phyloP scores from a whole-genome alignment of 2,329 filamentous ascomycete genomes.

The Cercospora beticola region DNA sequence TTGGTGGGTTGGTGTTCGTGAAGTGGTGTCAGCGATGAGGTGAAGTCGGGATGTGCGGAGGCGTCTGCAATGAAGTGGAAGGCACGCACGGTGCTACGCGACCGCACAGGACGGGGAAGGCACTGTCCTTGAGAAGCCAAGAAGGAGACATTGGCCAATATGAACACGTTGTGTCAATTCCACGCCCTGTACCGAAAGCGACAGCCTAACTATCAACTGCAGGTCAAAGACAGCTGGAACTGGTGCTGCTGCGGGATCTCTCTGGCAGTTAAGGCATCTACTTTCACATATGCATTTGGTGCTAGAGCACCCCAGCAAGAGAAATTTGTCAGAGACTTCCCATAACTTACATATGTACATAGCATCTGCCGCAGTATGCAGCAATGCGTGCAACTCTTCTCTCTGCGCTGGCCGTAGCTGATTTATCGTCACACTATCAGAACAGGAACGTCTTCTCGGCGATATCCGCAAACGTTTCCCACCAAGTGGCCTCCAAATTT shows the following conservation, averaged over 20 bases:
- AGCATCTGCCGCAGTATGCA: neutral
- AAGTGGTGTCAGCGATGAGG: neutral
- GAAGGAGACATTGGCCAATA: too few relatives aligned
- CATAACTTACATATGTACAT: neutral
- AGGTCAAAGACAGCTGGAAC: neutral
- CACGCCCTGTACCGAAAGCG: neutral
- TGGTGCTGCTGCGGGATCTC: neutral
- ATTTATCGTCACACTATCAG: neutral
- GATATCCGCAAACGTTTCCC: constrained; percentile 19
- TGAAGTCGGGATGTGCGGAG: neutral
- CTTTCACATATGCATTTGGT: too few relatives aligned
- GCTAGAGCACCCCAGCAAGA: too few relatives aligned
- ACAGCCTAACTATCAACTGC: neutral
- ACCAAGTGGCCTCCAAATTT: constrained; percentile 17
- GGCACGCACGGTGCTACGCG: too few relatives aligned
- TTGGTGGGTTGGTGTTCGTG: neutral
- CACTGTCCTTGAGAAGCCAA: too few relatives aligned
- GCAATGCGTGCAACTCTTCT: neutral
- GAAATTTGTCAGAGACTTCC: neutral
- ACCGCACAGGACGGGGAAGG: too few relatives aligned
- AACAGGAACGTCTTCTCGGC: constrained; percentile 22
- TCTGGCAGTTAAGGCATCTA: too few relatives aligned
- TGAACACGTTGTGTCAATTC: too few relatives aligned
- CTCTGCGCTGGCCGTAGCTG: neutral
- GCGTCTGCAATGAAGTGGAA: neutral